phyloP scores from a whole-genome alignment of 2,329 filamentous ascomycete species.

The Zelopaecilomyces penicillatus region DNA sequence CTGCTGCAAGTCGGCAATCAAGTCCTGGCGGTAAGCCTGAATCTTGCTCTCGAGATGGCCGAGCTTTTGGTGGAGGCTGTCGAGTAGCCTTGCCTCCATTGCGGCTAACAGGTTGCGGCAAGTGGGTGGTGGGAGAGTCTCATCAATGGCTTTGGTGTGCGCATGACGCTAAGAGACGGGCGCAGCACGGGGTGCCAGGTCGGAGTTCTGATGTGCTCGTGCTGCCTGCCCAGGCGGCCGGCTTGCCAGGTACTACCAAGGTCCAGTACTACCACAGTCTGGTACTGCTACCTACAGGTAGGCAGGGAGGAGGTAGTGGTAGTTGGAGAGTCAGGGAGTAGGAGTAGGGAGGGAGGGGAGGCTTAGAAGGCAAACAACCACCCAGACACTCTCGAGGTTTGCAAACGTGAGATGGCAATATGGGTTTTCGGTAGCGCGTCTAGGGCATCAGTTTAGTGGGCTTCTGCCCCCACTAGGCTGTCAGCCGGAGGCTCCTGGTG shows the following conservation, averaged over 20 bases:
- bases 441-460: conserved; percentile 1
- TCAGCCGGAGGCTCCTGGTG: conserved; percentile 8
- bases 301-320: no score
- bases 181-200: conserved; percentile 1
- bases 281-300: no score
- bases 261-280: no score
- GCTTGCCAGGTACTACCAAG: no score
- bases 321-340: no score
- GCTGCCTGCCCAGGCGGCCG: no score
- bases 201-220: no score
- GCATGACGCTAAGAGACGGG: conserved; percentile 23
- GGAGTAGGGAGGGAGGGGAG: no score
- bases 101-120: conserved; percentile 24
- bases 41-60: conserved; percentile 50
- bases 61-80: conserved; percentile 45
- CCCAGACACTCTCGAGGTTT: no score
- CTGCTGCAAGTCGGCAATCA: conserved; percentile 48
- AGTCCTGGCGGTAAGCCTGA: conserved; percentile 46
- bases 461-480: conserved; percentile 2
- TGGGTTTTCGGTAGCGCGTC: no score
- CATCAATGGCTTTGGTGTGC: conserved; percentile 22
- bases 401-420: no score
- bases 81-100: conserved; percentile 38
- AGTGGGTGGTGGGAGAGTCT: conserved; percentile 21
- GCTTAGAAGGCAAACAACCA: no score